These are phyloP conservation scores for Lactarius quietus DNA, from an alignment of 768 basidiomycete genomes.

Conservation along the genomic window DNA sequence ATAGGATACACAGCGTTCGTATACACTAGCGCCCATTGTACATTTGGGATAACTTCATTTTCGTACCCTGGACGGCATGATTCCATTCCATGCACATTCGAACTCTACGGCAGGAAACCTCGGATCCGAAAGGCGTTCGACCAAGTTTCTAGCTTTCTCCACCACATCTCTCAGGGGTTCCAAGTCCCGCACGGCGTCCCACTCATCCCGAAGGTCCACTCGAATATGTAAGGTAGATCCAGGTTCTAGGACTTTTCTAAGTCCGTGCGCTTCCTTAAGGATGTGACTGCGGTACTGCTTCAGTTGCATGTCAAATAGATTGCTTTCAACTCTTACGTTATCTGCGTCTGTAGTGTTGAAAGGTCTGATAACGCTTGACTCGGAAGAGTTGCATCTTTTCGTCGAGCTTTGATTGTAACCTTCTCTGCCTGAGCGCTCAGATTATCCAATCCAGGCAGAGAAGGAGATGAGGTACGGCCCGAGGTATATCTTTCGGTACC, in stretches of 20 bases:
- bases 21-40: neutral
- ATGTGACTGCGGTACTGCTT: neutral
- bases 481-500: constrained; percentile 14
- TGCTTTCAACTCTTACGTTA: neutral
- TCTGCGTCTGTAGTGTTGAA: neutral
- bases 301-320: neutral
- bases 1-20: no score
- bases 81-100: constrained; percentile 16
- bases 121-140: constrained; percentile 2
- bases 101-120: constrained; percentile 8
- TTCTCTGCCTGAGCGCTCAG: neutral
- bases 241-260: neutral
- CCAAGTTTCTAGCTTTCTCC: neutral
- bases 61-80: constrained; percentile 11
- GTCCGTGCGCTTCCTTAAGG: neutral
- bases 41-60: neutral
- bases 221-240: neutral
- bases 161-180: constrained; percentile 5
- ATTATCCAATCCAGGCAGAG: constrained; percentile 18
- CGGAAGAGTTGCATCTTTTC: neutral
- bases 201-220: neutral
- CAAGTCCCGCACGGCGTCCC: constrained; percentile 5
- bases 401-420: neutral
- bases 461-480: constrained; percentile 20
- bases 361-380: constrained; percentile 4